These are phyloP conservation scores for Xanthoconium stramineum DNA, from an alignment of 768 basidiomycete species.

Conservation along the genomic window DNA sequence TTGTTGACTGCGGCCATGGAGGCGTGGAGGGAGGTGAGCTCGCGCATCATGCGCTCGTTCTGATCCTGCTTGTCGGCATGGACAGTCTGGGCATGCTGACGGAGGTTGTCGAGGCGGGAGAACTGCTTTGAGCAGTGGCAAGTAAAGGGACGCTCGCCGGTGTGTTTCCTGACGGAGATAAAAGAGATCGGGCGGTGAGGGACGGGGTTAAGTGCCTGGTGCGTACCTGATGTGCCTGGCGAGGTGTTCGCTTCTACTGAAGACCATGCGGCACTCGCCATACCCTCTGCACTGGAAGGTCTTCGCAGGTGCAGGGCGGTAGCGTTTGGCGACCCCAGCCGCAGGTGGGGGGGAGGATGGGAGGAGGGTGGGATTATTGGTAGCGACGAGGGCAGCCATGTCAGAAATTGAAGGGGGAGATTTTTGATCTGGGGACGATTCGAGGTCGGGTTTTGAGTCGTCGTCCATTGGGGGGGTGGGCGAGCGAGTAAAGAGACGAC, in stretches of 20 bases:
- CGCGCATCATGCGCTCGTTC: constrained; percentile 91
- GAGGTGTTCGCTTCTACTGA: constrained; percentile 92
- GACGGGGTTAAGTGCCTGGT: constrained; percentile 21
- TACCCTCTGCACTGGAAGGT: constrained; percentile 95
- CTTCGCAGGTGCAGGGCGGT: constrained; percentile 83
- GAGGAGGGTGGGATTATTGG: constrained; percentile 19
- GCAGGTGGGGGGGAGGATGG: constrained; percentile 11
- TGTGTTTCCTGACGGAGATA: constrained; percentile 77
- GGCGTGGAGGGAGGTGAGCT: constrained; percentile 80
- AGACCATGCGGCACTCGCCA: constrained; percentile 96
- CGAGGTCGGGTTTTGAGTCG: constrained; percentile 33
- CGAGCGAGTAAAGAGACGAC: constrained; percentile 31
- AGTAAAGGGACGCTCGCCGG: constrained; percentile 93
- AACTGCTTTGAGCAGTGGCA: constrained; percentile 97
- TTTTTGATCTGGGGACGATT: background rate
- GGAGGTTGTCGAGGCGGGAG: constrained; percentile 92
- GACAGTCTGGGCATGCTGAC: constrained; percentile 96
- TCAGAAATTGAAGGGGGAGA: constrained; percentile 12
- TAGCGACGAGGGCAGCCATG: constrained; percentile 36
- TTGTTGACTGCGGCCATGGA: constrained; percentile 63
- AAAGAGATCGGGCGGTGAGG: constrained; percentile 22
- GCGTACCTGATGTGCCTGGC: constrained; percentile 91
- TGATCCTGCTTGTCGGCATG: constrained; percentile 90
- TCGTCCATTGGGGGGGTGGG: constrained; percentile 31
- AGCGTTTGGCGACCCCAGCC: constrained; percentile 52